Percentiles rank a stretch among this genome's conserved stretches.
Evolutionary conservation across 495 filamentous ascomycete genomes (phyloP).

Genomic region (Evernia prunastri): DNA sequence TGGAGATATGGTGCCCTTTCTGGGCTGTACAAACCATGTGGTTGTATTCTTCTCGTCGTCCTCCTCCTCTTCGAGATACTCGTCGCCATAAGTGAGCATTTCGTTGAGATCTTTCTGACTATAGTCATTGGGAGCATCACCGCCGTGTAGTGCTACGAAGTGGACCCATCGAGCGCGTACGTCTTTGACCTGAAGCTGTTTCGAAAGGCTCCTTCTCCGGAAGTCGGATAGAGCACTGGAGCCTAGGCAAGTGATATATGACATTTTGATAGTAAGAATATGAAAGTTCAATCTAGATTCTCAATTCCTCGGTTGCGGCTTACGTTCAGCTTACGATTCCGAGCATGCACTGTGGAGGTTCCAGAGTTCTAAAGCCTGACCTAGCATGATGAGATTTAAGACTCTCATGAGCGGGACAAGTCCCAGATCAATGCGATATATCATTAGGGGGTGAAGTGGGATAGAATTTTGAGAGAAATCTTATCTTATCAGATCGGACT

Average conservation of each 20-base stretch:
- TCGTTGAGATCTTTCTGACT: slow-evolving; percentile 49
- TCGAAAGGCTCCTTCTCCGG: slow-evolving; percentile 43
- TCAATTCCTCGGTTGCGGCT: background rate
- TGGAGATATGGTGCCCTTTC: slow-evolving; percentile 80
- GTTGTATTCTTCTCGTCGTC: slow-evolving; percentile 36
- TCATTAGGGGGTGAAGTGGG: no score
- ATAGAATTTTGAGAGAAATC: no score
- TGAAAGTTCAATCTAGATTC: background rate
- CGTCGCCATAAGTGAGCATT: slow-evolving; percentile 58
- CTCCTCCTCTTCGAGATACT: background rate
- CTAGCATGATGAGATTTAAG: background rate
- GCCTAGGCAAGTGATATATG: slow-evolving; percentile 46
- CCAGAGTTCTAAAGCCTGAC: background rate
- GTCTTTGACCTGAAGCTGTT: slow-evolving; percentile 47
- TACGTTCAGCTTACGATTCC: no score
- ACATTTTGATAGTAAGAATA: background rate
- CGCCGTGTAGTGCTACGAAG: slow-evolving; percentile 45
- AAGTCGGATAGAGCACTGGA: slow-evolving; percentile 50
- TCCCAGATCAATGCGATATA: no score
- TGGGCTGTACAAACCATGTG: slow-evolving; percentile 66
- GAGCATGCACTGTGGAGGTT: background rate
- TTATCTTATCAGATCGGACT: no score
- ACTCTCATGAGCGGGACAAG: no score
- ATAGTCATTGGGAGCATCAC: slow-evolving; percentile 31
- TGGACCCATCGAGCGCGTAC: slow-evolving; percentile 61